Base-by-base conservation (phyloP, 768 basidiomycete species). In the Calocybe cyanea region DNA sequence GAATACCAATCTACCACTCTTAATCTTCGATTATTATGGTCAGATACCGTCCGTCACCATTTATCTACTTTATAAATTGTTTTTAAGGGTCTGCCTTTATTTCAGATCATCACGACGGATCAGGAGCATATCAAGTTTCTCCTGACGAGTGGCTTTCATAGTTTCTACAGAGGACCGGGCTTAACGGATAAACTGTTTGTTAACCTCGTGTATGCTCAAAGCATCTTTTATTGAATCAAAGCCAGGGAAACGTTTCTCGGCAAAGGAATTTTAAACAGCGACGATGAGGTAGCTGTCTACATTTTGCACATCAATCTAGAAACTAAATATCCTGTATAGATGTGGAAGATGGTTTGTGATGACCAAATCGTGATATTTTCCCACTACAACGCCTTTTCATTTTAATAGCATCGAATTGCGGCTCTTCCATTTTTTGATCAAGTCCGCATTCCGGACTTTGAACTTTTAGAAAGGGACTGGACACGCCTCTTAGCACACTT, bases 251-350 rank as follows among this genome's bases (percentile, higher is more conserved):
- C 69, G 7, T 82, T 86, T 58, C 68, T 88, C n/a, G 87, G 87
- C 3, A 69, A 76, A 51, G 85, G 86, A 2, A 87, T 89, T 30
- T 89, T 89, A 62, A 87, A 87, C 52, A 73, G 85, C 13, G 86
- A 87, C 59, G 85, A 84, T 54, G 77, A 82, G 63, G 81, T 80
- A 57, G 63, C 69, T 37, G 13, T 40, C 20, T 6, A 48, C 31
- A 35, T 24, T 23, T 11, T 46, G 51, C n/a, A n/a, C n/a, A n/a
- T n/a, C n/a, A n/a, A n/a, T n/a, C n/a, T n/a, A n/a, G n/a, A n/a
- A n/a, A n/a, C n/a, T n/a, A n/a, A n/a, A n/a, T n/a, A 20, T 30
- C 13, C 41, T 38, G 17, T 37, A 1, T 52, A 72, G 82, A 67
- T 64, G 49, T 87, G 84, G 84, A 84, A 81, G 67, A 76, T 73